phyloP scores from a whole-genome alignment of 805 yeast species.

The Torulaspora gathmanii region DNA sequence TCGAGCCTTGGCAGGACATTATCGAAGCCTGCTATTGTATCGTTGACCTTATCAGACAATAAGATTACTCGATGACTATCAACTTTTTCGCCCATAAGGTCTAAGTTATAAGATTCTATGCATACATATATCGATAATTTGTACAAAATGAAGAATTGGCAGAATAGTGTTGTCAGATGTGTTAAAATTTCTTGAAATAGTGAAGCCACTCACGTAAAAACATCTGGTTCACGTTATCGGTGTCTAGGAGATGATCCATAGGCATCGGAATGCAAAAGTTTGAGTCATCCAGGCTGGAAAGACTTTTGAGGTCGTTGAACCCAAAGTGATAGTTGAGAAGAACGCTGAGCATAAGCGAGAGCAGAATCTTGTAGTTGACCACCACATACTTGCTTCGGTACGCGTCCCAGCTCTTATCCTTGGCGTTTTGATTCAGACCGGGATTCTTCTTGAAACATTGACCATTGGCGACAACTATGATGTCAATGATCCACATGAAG shows the following conservation, averaged over 20 bases:
- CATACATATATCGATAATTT: neutral
- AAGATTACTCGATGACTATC: neutral
- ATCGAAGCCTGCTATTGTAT: neutral
- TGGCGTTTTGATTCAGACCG: conserved; percentile 22
- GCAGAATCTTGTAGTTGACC: conserved; percentile 40
- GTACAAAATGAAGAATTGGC: neutral
- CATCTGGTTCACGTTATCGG: conserved; percentile 21
- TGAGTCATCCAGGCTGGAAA: conserved; percentile 26
- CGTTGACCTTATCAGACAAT: neutral
- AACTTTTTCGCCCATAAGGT: neutral
- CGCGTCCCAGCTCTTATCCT: conserved; percentile 30
- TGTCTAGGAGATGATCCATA: conserved; percentile 23
- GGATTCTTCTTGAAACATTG: conserved; percentile 37
- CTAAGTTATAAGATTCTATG: neutral
- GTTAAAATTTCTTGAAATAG: conserved; percentile 33
- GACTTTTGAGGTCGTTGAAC: conserved; percentile 35
- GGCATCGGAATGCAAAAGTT: conserved; percentile 31
- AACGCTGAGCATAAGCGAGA: conserved; percentile 40
- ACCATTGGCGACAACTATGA: conserved; percentile 33
- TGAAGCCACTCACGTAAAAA: conserved; percentile 36
- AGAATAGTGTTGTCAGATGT: neutral
- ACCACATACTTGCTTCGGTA: conserved; percentile 35
- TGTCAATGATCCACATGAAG: conserved; percentile 36
- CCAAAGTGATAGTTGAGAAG: conserved; percentile 51
- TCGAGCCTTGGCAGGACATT: conserved; percentile 13